Evolutionary conservation across 352 stramenopile genomes (phyloP), one percentile per base, ranked within the genome.

Genomic region (Elongisporangium senticosum): DNA sequence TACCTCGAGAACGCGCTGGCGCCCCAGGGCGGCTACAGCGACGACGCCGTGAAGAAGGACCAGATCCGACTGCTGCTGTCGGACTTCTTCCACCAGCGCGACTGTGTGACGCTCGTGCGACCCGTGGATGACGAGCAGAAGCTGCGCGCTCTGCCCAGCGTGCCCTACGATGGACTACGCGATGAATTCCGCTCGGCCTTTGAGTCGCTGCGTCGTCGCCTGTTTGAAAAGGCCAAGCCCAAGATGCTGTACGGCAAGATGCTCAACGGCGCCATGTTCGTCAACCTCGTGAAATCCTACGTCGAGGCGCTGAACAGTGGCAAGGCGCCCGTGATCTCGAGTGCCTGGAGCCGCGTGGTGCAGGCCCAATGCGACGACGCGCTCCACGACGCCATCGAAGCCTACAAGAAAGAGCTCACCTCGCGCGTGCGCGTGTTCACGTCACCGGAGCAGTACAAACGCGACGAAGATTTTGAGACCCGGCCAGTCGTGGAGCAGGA

Each of bases 81-180:
- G 17, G 74, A 91, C 47, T 95, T 96, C 51, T 97, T 97, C 56
- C 66, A 84, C 19, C 82, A 93, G 47, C 71, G 88, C 47, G 83
- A 97, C 67, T 97, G 89, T 37, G 72, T 95, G n/a, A 96, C 88
- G 55, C 77, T 97, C 26, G 88, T 96, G 49, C 81, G 89, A 2
- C 89, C 89, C 13, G 83, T 96, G 14, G 79, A 90, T 24, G 85
- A 96, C 49, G 89, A 97, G 54, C 67, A 83, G 55, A 75, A 96
- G 65, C 75, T 97, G 24, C 66, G 83, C 10, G 75, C 80, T 53
- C 62, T 96, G 21, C 72, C 75, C 0, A 74, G 77, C 2, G 75
- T 96, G 19, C 79, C 82, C 2, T 91, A 89, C 33, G 72, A 79
- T 1, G 85, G 90, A 26, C 65, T 97, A 2, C 70, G 89, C 17